Conservation (phyloP, 2,329 filamentous ascomycete species). For the Pyrenophora seminiperda region DNA sequence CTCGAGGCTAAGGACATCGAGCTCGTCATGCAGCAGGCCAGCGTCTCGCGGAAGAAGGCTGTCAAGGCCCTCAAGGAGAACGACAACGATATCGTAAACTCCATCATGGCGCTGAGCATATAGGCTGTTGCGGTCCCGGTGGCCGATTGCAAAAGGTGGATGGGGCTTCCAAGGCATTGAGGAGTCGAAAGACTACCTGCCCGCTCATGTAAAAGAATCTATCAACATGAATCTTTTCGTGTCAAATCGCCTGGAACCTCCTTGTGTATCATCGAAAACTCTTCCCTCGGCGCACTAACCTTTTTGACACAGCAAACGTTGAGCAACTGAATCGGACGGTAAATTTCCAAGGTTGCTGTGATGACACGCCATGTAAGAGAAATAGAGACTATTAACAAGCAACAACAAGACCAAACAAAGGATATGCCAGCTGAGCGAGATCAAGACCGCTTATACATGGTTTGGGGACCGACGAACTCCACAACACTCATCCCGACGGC, state of each 20-base stretch:
- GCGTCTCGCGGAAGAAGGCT: slow-evolving; percentile 95
- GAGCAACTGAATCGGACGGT: background rate
- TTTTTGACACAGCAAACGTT: background rate
- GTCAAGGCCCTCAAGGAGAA: slow-evolving; percentile 99
- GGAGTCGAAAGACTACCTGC: slow-evolving; percentile 19
- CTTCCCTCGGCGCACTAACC: background rate
- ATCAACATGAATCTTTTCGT: slow-evolving; percentile 29
- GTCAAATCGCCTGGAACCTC: background rate
- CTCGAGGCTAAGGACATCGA: slow-evolving; percentile 99
- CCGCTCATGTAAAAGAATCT: slow-evolving; percentile 34
- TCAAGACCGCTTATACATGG: background rate
- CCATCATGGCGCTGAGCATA: slow-evolving; percentile 90
- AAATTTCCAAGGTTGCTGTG: slow-evolving; percentile 65
- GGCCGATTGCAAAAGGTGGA: slow-evolving; percentile 19
- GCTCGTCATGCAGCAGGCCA: slow-evolving; percentile 97
- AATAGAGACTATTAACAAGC: background rate
- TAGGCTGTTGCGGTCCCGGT: slow-evolving; percentile 36
- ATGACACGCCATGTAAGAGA: background rate
- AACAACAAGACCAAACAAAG: background rate
- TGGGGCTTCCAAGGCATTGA: slow-evolving; percentile 21
- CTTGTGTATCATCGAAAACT: background rate
- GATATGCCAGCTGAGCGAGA: slow-evolving; percentile 8
- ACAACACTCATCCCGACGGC: background rate
- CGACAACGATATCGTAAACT: slow-evolving; percentile 99
- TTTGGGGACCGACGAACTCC: background rate